Percentiles rank a stretch among this genome's conserved stretches.
Evolutionary conservation across 495 filamentous ascomycete species (phyloP).

Genomic region (Podospora sp.): DNA sequence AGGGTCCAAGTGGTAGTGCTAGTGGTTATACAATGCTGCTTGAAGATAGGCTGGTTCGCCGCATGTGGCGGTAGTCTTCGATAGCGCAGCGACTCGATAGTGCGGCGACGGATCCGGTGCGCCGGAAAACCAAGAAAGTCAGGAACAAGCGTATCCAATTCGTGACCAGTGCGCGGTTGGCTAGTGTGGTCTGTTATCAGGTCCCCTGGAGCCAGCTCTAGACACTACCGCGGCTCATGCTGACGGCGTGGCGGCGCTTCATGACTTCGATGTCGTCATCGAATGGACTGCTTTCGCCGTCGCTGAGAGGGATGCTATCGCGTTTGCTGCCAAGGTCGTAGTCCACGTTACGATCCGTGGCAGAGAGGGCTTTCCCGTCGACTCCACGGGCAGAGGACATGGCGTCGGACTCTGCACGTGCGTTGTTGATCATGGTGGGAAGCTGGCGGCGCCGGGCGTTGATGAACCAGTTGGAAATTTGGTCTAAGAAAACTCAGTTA

Average conservation of each 20-base stretch:
- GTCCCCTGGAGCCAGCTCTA: constrained; percentile 37
- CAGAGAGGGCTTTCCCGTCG: constrained; percentile 26
- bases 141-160: not conserved
- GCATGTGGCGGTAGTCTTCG: not conserved
- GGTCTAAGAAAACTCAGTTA: constrained; percentile 33
- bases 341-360: constrained; percentile 29
- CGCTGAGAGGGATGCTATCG: constrained; percentile 37
- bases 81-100: not conserved
- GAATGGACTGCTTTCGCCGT: constrained; percentile 39
- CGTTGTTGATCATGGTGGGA: constrained; percentile 63
- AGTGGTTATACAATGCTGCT: not conserved
- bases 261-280: constrained; percentile 36
- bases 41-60: not conserved
- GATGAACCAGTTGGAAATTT: constrained; percentile 97
- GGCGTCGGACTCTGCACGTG: constrained; percentile 38
- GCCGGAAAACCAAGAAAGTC: not conserved
- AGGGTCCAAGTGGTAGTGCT: not conserved
- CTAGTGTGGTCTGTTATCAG: constrained; percentile 10
- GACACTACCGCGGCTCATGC: constrained; percentile 31
- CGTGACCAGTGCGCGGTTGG: not conserved
- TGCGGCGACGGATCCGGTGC: no score
- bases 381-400: constrained; percentile 6
- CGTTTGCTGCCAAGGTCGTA: constrained; percentile 33
- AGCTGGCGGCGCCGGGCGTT: constrained; percentile 81
- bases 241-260: constrained; percentile 22